Base-by-base conservation (phyloP, 2,329 filamentous ascomycete species). In the Talaromyces sp. region DNA sequence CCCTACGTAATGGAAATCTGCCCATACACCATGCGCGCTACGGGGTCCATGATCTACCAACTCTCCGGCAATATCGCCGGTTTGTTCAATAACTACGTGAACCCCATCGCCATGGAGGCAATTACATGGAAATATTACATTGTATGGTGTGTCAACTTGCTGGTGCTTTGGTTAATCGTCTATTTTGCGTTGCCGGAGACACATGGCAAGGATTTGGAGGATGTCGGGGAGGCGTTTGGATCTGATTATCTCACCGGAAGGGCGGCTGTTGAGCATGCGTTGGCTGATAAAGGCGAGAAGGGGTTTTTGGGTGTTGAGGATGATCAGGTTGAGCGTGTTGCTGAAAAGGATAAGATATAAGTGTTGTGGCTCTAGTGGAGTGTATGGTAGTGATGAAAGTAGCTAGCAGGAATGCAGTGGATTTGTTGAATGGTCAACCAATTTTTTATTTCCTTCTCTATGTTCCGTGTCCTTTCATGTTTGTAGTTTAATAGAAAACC, bases 161-260 rank as follows among this genome's bases (percentile, higher is more conserved):
- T 40, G 8, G 13, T 58, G 3, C 29, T 58, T 8, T 36, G 27
- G 29, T 4, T 73, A 66, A 64, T 74, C 63, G 66, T 76, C 68
- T 72, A 69, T 63, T 69, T 72, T 56, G 61, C 67, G 69, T 56
- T 69, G 71, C 89, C 88, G 0, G 88, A 91, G 80, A 91, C 89
- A 2, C 91, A 91, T 81, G 86, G 88, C 74, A 84, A 83, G 74
- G 85, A 85, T 1, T 83, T 91, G 0, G 89, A 91, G 76, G 89
- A 91, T 51, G 47, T 51, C 6, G 51, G 51, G 19, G 51, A 54
- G 27, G 47, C 47, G 2, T 51, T 51, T 27, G 47, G 47, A 8
- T 51, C 47, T 2, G 47, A 51, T 15, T 51, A 51, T 22, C 47
- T 51, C 15, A 51, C 22, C 2, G 47, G 47, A 51, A 11, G 47